Conservation (phyloP, 2,329 filamentous ascomycete species). For the Mariannaea sp. region DNA sequence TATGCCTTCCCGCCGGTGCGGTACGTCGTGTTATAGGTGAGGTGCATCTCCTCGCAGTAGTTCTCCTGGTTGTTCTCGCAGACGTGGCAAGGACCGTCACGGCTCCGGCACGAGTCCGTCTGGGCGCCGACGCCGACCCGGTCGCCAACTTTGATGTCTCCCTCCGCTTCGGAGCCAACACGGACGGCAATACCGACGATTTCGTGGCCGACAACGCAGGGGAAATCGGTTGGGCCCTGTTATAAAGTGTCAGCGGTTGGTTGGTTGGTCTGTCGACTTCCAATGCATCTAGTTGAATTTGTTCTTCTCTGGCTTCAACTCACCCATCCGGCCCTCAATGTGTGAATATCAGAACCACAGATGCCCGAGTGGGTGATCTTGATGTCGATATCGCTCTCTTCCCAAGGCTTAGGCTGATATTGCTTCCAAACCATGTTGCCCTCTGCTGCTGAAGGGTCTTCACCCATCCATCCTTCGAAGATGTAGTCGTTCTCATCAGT, state of each 20-base stretch:
- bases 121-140: constrained; percentile 73
- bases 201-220: constrained; percentile 67
- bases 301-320: constrained; percentile 37
- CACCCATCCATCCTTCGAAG: constrained; percentile 42
- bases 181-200: constrained; percentile 64
- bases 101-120: constrained; percentile 67
- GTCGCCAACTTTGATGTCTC: constrained; percentile 62
- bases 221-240: constrained; percentile 38
- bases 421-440: constrained; percentile 61
- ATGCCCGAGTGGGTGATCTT: constrained; percentile 69
- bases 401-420: constrained; percentile 68
- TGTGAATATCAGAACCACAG: constrained; percentile 67
- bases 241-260: constrained; percentile 8
- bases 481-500: constrained; percentile 7
- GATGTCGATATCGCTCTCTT: constrained; percentile 69
- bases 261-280: no score
- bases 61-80: constrained; percentile 71
- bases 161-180: constrained; percentile 53
- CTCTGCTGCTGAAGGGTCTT: constrained; percentile 46
- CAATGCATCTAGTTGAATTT: no score
- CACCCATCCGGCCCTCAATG: constrained; percentile 59
- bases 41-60: constrained; percentile 65
- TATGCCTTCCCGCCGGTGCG: constrained; percentile 67
- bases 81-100: constrained; percentile 45
- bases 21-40: constrained; percentile 64